Base-by-base conservation (phyloP, 495 filamentous ascomycete genomes). In the Hyaloscypha hepaticicola region DNA sequence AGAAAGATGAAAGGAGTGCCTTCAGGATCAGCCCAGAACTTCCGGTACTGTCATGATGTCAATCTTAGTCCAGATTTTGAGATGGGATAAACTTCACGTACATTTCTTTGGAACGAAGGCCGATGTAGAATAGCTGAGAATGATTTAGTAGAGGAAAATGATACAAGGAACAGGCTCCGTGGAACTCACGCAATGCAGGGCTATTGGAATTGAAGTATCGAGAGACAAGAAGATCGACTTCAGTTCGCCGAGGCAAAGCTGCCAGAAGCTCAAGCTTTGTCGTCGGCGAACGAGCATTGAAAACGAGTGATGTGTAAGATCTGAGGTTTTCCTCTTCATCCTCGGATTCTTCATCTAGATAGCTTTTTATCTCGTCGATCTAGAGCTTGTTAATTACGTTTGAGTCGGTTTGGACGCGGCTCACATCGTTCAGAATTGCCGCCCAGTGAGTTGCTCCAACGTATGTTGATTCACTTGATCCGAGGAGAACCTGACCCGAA, bases 401-500 rank as follows among this genome's bases (percentile, higher is more conserved):
- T 74, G 41, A 76, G 74, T 31, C 74, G 75, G 60, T 24, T n/a
- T 25, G 25, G 25, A n/a, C n/a, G 60, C 34, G 27, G 3, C 73
- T 77, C 34, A 77, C 73, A 63, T 75, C 68, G 22, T 85, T 79
- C 22, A 85, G 68, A 48, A 87, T 82, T n/a, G 83, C 80, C 70
- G 83, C 78, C 72, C 82, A 84, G 55, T 86, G 81, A 52, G 81
- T 82, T 9, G 79, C 78, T 1, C 79, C 82, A 9, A 84, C 77
- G 55, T 81, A 84, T 16, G 73, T 78, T 3, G 31, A 66, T 34
- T 66, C 52, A 28, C 55, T 33, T 48, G 49, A 51, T 68, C 73
- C 53, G 5, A 69, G 24, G 12, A 69, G 28, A 14, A 70, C 53
- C 25, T 64, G 60, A 19, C 64, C 64, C 4, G 58, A 56, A 53